Percentiles rank a stretch among this genome's conserved stretches.
These are phyloP conservation scores for Pharus latifolius DNA, from an alignment of 176 grass and related monocot species.

Conservation along the genomic window DNA sequence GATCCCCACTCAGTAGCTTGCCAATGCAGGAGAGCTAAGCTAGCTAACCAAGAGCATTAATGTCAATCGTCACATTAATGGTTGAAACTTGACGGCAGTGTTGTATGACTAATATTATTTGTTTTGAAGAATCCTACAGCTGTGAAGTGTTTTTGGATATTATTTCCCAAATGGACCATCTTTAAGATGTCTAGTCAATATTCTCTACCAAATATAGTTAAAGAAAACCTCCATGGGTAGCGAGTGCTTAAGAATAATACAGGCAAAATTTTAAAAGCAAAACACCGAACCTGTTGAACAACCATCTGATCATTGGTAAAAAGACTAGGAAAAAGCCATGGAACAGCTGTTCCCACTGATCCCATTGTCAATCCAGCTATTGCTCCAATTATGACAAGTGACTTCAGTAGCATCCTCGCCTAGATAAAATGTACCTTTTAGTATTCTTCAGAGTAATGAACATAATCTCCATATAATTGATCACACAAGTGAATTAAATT, in stretches of 20 bases:
- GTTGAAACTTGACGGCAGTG: no score
- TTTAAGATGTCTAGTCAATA: no score
- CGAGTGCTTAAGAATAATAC: neutral
- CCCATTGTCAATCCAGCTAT: constrained; percentile 61
- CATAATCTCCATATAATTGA: constrained; percentile 3
- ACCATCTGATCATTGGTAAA: constrained; percentile 74
- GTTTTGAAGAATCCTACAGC: no score
- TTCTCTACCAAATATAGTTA: no score
- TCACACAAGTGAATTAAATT: neutral
- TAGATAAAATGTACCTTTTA: constrained; percentile 28
- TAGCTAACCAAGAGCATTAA: no score
- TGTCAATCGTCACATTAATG: no score
- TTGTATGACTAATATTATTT: no score
- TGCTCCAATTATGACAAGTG: constrained; percentile 72
- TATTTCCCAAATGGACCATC: no score
- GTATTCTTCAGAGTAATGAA: constrained; percentile 8
- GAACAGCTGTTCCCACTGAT: constrained; percentile 57
- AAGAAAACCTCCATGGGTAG: neutral
- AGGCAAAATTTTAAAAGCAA: neutral
- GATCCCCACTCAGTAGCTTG: no score
- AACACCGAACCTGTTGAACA: constrained; percentile 50
- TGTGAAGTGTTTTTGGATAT: no score
- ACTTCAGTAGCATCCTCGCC: constrained; percentile 88
- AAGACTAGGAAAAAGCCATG: constrained; percentile 60
- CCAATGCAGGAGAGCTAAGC: no score